A percentile compares a stretch with the other conserved stretches of the same genome.
Conservation (phyloP, 768 basidiomycete species). For the Chalciporus sphaerocephalus region DNA sequence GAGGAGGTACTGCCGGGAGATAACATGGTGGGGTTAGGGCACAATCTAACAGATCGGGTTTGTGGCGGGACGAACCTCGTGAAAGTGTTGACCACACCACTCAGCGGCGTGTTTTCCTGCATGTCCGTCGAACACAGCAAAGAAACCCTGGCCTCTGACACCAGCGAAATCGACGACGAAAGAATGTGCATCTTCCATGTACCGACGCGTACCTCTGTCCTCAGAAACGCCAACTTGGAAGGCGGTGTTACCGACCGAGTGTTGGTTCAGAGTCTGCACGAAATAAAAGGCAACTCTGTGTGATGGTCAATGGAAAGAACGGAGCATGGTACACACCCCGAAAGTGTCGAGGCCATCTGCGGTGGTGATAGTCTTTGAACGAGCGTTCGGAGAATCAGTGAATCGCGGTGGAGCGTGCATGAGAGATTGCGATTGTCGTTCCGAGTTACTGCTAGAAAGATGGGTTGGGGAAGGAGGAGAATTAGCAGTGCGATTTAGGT, state of each 20-base stretch:
- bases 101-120: slow-evolving; percentile 98
- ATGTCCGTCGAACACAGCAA: slow-evolving; percentile 97
- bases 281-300: neutral
- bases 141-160: slow-evolving; percentile 93
- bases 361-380: slow-evolving; percentile 77
- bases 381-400: slow-evolving; percentile 67
- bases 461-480: neutral
- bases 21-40: slow-evolving; percentile 9
- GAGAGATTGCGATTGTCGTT: slow-evolving; percentile 7
- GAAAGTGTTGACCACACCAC: slow-evolving; percentile 97
- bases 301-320: neutral
- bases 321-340: slow-evolving; percentile 49
- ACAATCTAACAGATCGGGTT: neutral
- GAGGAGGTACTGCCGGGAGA: slow-evolving; percentile 51
- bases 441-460: neutral
- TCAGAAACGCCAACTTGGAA: slow-evolving; percentile 69
- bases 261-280: slow-evolving; percentile 44
- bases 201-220: slow-evolving; percentile 84
- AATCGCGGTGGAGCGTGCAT: slow-evolving; percentile 33
- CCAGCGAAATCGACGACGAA: slow-evolving; percentile 93
- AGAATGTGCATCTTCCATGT: slow-evolving; percentile 97
- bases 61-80: slow-evolving; percentile 53
- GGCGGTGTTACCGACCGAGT: slow-evolving; percentile 59
- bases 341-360: slow-evolving; percentile 70
- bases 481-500: neutral